phyloP scores from a whole-genome alignment of 331 rosid genomes.

The Malus hybrid region DNA sequence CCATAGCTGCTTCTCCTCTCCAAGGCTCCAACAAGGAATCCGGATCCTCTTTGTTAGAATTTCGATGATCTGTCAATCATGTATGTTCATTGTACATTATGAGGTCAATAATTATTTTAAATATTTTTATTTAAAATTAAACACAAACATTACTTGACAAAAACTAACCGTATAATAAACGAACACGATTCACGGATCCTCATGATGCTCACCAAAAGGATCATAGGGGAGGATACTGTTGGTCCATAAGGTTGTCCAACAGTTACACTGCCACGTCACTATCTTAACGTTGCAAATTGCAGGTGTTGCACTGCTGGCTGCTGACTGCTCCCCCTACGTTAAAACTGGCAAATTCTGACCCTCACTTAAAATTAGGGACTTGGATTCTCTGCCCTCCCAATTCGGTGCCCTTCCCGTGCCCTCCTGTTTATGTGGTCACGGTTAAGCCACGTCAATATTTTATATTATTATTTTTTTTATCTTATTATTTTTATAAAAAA shows the following conservation, averaged over 20 bases:
- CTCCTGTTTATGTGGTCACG: too few relatives aligned
- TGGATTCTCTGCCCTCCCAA: too few relatives aligned
- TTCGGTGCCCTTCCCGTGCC: too few relatives aligned
- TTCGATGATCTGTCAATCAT: accelerated
- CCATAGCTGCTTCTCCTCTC: constrained; percentile 26
- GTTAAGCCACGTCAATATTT: too few relatives aligned
- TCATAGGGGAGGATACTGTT: too few relatives aligned
- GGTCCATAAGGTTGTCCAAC: background rate
- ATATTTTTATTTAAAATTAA: too few relatives aligned
- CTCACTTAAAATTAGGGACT: background rate
- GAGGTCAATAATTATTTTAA: too few relatives aligned
- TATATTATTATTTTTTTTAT: too few relatives aligned
- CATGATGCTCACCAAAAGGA: too few relatives aligned
- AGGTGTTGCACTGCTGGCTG: background rate
- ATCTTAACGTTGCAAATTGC: constrained; percentile 5
- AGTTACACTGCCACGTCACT: background rate
- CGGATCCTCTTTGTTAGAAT: too few relatives aligned
- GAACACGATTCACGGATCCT: too few relatives aligned
- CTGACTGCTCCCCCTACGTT: background rate
- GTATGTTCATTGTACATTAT: accelerated
- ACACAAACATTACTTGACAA: accelerated
- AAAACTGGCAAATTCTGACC: background rate
- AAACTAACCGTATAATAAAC: accelerated
- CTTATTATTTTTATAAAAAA: too few relatives aligned
- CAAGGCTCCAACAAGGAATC: background rate